These are phyloP conservation scores for Pinguiococcus pyrenoidosus DNA, from an alignment of 108 stramenopile genomes.

Conservation along the genomic window DNA sequence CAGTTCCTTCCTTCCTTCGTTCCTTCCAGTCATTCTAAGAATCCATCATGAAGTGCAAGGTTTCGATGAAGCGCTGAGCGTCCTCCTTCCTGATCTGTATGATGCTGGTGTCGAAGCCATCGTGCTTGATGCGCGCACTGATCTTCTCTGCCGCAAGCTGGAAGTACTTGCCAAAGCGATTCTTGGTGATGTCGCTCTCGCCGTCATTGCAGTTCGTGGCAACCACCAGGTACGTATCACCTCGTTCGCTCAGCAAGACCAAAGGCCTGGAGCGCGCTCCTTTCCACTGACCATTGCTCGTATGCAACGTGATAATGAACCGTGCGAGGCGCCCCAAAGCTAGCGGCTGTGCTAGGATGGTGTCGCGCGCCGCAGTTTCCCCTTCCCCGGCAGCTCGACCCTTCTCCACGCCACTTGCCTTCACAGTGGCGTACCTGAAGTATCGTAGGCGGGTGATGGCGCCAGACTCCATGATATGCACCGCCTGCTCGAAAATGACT, in stretches of 20 bases:
- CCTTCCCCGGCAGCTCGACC: constrained; percentile 8
- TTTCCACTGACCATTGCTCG: constrained; percentile 75
- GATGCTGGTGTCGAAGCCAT: constrained; percentile 76
- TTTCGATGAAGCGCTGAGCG: constrained; percentile 80
- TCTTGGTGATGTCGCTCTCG: constrained; percentile 51
- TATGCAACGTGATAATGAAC: constrained; percentile 71
- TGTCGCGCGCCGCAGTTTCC: constrained; percentile 30
- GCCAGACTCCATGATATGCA: constrained; percentile 25
- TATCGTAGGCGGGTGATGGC: constrained; percentile 15
- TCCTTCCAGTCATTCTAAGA: too few relatives aligned
- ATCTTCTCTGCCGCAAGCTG: constrained; percentile 66
- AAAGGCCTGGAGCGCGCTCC: constrained; percentile 71
- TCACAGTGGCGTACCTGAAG: constrained; percentile 27
- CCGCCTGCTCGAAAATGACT: constrained; percentile 23
- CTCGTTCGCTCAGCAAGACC: constrained; percentile 60
- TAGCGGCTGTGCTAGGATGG: constrained; percentile 62
- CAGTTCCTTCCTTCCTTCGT: too few relatives aligned
- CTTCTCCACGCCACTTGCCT: background rate
- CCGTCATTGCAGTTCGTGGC: constrained; percentile 69
- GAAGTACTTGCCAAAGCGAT: constrained; percentile 69
- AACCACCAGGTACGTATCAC: constrained; percentile 64
- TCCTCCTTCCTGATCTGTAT: constrained; percentile 61
- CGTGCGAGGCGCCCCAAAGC: constrained; percentile 58
- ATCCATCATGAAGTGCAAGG: constrained; percentile 66
- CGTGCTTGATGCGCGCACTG: constrained; percentile 44